Conservation (phyloP, 306 rosid genomes). For the Dicorynia guianensis region DNA sequence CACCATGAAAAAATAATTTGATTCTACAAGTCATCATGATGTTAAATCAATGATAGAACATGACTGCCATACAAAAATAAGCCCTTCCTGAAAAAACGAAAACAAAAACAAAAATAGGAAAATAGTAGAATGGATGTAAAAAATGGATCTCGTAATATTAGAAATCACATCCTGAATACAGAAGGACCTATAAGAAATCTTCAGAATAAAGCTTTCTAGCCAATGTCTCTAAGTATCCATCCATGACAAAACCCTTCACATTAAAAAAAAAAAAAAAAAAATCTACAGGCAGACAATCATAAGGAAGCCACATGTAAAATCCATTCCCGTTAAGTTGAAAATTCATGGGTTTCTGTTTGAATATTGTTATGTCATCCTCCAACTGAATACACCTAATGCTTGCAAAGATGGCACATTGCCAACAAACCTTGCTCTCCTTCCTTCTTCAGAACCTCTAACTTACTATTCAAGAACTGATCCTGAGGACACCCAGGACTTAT, state of each 20-base stretch:
- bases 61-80: neutral
- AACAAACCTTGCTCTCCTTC: neutral
- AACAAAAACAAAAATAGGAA: neutral
- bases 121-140: neutral
- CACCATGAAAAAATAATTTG: conserved; percentile 17
- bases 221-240: neutral
- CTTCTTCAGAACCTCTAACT: neutral
- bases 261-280: too few species aligned
- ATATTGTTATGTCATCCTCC: neutral
- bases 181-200: neutral
- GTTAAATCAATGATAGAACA: neutral
- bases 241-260: neutral
- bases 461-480: neutral
- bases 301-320: neutral
- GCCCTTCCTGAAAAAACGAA: neutral
- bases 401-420: neutral
- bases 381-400: neutral
- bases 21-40: conserved; percentile 8
- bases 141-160: too few species aligned
- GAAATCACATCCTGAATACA: neutral
- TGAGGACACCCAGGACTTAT: neutral
- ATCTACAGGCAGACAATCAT: neutral
- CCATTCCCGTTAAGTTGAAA: neutral
- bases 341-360: neutral
- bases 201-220: neutral